Base-by-base conservation (phyloP, 768 basidiomycete genomes). In the Collybia sp. region DNA sequence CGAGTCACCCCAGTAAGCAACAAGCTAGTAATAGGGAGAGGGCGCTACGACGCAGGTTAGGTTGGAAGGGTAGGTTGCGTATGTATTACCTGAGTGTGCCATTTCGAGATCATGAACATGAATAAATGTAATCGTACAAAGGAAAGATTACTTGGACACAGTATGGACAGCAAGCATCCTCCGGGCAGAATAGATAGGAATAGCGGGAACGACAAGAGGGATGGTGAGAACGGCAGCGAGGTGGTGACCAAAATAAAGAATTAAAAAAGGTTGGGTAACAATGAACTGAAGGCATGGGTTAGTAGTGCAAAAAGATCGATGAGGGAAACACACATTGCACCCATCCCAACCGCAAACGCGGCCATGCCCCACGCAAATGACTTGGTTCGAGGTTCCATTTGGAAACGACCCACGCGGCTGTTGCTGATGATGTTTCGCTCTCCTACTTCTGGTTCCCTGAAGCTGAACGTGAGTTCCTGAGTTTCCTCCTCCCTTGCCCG, bases 351-450 rank as follows among this genome's bases (percentile, higher is more conserved):
- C 32, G 87, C 88, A 64, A 95, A 94, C 15, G 86, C 85, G 32
- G 87, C 74, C 15, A 86, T 71, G 32, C 91, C 91, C 90, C 90
- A 93, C 2, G 85, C 88, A 44, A 85, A 71, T 31, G 83, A 82
- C 65, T 85, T 88, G 54, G 79, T 77, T 57, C 80, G 76, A 10
- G 90, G 82, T 53, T 83, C 76, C 51, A 83, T 59, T 40, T 70
- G 59, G 61, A 77, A 77, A 48, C 78, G 61, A 25, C 73, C 65
- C 42, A 83, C 71, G 39, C 90, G 76, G 40, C 75, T 76, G 60
- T 92, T 92, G 25, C 81, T 70, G 12, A 68, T 69, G 51, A 75
- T 72, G n/a, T 53, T 57, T 25, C 73, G 62, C 52, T 83, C 76
- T 39, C 73, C 77, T 1, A 65, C 57, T 61, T 85, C 82, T 6